Evolutionary conservation across 345 rosid genomes (phyloP).

Genomic region (Luvunga scandens): DNA sequence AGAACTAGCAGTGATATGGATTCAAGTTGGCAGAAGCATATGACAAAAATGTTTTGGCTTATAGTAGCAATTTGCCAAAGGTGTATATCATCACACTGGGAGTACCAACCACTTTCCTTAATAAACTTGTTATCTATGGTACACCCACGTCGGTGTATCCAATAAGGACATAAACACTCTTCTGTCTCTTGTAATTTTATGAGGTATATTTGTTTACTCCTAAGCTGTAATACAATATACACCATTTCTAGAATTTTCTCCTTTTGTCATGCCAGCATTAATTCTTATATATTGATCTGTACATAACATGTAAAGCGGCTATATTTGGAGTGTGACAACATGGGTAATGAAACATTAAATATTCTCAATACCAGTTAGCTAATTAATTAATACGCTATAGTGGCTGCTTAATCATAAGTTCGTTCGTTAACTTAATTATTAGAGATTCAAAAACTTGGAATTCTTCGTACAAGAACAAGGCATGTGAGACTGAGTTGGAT

Average conservation of each 20-base stretch:
- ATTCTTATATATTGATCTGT: background rate
- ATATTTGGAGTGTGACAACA: background rate
- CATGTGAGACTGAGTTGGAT: background rate
- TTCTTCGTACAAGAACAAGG: background rate
- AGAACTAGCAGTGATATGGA: background rate
- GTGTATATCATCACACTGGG: background rate
- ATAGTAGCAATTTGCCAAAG: no score
- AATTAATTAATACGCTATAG: background rate
- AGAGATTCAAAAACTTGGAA: background rate
- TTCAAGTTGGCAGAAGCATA: background rate
- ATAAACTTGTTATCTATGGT: background rate
- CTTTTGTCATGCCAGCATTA: background rate
- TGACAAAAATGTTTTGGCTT: no score
- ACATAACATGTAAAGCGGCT: background rate
- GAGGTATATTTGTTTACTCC: background rate
- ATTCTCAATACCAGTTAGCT: background rate
- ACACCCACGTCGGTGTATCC: background rate
- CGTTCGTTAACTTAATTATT: background rate
- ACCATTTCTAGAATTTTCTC: background rate
- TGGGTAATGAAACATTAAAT: no score
- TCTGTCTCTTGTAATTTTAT: background rate
- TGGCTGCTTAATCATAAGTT: background rate
- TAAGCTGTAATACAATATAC: background rate
- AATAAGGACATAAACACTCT: background rate
- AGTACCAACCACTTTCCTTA: no score